Evolutionary conservation across 257 asterid genomes (phyloP).

Genomic region (Solanum dulcamara): DNA sequence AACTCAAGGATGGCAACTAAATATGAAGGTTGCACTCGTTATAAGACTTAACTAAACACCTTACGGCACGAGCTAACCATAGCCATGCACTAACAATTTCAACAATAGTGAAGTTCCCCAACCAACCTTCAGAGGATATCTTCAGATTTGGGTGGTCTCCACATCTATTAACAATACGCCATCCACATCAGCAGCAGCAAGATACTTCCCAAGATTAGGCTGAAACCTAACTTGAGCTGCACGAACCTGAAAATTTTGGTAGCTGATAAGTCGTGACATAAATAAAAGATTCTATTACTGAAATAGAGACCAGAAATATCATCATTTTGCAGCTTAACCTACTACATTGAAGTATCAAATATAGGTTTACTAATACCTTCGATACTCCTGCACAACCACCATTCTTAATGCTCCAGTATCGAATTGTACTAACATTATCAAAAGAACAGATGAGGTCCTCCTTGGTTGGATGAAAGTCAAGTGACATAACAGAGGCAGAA

Average conservation of each 20-base stretch:
- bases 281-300: not conserved
- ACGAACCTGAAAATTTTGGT: constrained; percentile 14
- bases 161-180: constrained; percentile 22
- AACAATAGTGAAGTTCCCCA: not conserved
- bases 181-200: constrained; percentile 18
- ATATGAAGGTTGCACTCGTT: not conserved
- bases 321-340: not conserved
- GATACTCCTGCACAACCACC: constrained; percentile 22
- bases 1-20: not conserved
- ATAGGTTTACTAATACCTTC: constrained; percentile 8
- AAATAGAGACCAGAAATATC: not conserved
- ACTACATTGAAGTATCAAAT: not conserved
- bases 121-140: constrained; percentile 18
- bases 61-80: not conserved
- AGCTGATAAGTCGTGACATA: not conserved
- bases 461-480: constrained; percentile 27
- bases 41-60: not conserved
- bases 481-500: constrained; percentile 19
- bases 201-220: constrained; percentile 19
- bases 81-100: not conserved
- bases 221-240: constrained; percentile 27
- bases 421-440: constrained; percentile 15
- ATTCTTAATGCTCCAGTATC: constrained; percentile 24
- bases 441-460: constrained; percentile 22
- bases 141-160: constrained; percentile 22